phyloP scores from a whole-genome alignment of 139 green algal genomes.

The Tetraselmis striata region DNA sequence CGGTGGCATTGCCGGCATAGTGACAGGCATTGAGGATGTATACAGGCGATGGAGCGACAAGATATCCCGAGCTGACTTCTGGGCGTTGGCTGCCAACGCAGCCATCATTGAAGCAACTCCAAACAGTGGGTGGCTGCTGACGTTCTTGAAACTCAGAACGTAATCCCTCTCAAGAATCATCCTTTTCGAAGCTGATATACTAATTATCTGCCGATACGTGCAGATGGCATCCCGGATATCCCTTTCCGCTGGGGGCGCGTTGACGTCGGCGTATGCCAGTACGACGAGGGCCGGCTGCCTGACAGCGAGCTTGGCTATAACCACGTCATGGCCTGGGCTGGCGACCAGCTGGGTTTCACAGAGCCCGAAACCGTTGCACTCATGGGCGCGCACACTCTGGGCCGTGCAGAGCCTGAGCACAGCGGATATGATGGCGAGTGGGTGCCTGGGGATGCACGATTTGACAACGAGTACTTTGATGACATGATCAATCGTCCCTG shows the following conservation, averaged over 20 bases:
- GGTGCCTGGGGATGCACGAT: background rate
- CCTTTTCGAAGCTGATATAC: too few species aligned
- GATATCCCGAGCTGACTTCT: background rate
- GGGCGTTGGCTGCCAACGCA: background rate
- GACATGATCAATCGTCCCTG: background rate
- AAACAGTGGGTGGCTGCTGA: too few species aligned
- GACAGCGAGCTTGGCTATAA: background rate
- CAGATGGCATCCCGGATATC: background rate
- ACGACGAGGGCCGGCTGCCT: background rate
- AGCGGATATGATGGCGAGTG: background rate
- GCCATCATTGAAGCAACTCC: background rate
- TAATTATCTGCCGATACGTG: too few species aligned
- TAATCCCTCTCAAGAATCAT: too few species aligned
- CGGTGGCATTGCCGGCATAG: background rate
- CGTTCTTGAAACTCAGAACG: too few species aligned
- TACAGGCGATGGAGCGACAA: background rate
- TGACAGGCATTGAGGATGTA: background rate
- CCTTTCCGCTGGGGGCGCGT: background rate
- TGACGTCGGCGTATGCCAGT: background rate
- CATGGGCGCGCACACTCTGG: background rate
- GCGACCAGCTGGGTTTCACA: background rate
- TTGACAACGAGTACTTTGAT: background rate
- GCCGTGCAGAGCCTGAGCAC: background rate
- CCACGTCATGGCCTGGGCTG: background rate
- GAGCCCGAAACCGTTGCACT: background rate